These are phyloP conservation scores for Hypoxylon lienhwacheense DNA, from an alignment of 495 filamentous ascomycete genomes.

Conservation along the genomic window DNA sequence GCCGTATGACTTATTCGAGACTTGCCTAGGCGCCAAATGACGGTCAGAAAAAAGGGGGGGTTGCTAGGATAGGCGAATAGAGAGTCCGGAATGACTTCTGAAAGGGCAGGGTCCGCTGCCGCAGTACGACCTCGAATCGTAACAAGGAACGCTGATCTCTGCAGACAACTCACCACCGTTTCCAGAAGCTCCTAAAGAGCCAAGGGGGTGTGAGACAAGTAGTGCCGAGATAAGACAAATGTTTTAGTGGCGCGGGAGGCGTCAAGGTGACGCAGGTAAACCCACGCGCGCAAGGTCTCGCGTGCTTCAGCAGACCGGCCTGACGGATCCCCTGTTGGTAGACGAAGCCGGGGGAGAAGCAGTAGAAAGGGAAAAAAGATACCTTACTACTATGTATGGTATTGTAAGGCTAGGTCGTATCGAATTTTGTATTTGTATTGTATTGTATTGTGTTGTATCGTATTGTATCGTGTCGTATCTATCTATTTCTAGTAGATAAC, in stretches of 20 bases:
- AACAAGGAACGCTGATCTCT: conserved; percentile 28
- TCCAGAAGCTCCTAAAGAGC: conserved; percentile 15
- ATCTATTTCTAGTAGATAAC: conserved; percentile 28
- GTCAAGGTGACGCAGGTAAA: conserved; percentile 16
- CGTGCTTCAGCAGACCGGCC: conserved; percentile 26
- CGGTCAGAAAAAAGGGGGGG: conserved; percentile 10
- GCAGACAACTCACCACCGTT: conserved; percentile 11
- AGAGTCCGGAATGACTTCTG: conserved; percentile 12
- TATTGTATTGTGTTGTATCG: too few species aligned
- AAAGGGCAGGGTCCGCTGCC: conserved; percentile 22
- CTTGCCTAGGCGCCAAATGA: conserved; percentile 20
- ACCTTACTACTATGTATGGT: too few species aligned
- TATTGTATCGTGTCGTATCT: too few species aligned
- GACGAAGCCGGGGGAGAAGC: conserved; percentile 17
- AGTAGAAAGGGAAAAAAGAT: too few species aligned
- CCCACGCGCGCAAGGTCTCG: conserved; percentile 32
- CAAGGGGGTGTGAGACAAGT: conserved; percentile 24
- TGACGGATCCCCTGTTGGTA: conserved; percentile 28
- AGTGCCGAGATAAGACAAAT: conserved; percentile 31
- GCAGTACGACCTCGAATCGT: conserved; percentile 30
- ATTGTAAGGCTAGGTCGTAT: too few species aligned
- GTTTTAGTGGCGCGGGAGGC: conserved; percentile 26
- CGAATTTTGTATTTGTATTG: too few species aligned
- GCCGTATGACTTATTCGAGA: conserved; percentile 16
- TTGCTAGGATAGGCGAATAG: conserved; percentile 20